Evolutionary conservation across 1,284 basidiomycete genomes (phyloP).

Genomic region (Rhizoctonia solani): DNA sequence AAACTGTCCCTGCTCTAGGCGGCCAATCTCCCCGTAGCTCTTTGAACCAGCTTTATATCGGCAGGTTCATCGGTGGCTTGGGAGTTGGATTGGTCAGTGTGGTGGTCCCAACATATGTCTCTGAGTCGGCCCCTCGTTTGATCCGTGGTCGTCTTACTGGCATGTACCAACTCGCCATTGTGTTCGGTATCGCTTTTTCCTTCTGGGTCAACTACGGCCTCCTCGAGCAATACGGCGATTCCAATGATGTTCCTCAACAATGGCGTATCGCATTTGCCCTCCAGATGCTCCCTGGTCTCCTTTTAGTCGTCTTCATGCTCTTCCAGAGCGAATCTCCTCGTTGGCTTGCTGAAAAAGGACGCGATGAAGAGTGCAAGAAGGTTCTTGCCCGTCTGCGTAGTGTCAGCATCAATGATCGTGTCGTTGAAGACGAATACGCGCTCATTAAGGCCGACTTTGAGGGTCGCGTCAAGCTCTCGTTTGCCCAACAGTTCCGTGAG

Average conservation of each 20-base stretch:
- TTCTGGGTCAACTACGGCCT: constrained; percentile 40
- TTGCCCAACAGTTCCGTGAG: constrained; percentile 38
- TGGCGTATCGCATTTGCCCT: constrained; percentile 44
- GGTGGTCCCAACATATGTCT: constrained; percentile 39
- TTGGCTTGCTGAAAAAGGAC: constrained; percentile 44
- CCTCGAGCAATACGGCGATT: constrained; percentile 34
- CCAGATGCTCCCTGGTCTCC: constrained; percentile 43
- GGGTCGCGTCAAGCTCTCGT: constrained; percentile 37
- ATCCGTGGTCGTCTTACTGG: constrained; percentile 40
- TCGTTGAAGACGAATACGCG: constrained; percentile 34
- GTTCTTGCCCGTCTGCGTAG: constrained; percentile 33
- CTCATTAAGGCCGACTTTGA: constrained; percentile 38
- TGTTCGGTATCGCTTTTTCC: constrained; percentile 42
- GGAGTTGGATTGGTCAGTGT: constrained; percentile 38
- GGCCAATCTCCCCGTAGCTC: constrained; percentile 39
- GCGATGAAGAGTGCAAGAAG: constrained; percentile 37
- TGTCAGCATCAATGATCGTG: constrained; percentile 31
- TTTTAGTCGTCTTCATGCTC: constrained; percentile 39
- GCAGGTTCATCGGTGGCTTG: constrained; percentile 40
- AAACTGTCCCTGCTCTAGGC: constrained; percentile 40
- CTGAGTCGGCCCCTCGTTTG: constrained; percentile 37
- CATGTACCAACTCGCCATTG: constrained; percentile 40
- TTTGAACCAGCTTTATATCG: constrained; percentile 43
- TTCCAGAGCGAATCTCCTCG: constrained; percentile 40
- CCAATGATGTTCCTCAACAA: constrained; percentile 27